These are phyloP conservation scores for Nakazawaea molendinolei DNA, from an alignment of 805 yeast species.

Conservation along the genomic window DNA sequence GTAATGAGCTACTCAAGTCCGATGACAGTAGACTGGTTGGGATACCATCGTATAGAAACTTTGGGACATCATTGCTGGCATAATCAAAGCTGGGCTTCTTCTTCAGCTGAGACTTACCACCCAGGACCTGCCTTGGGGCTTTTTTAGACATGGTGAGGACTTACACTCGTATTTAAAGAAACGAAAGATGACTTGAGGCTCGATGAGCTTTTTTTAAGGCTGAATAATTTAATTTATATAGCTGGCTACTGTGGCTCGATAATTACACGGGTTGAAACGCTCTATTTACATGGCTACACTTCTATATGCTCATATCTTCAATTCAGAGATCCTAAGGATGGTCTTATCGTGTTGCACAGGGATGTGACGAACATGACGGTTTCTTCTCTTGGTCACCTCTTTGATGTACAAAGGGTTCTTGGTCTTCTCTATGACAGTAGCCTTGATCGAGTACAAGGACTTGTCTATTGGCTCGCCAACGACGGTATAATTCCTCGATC, in stretches of 20 bases:
- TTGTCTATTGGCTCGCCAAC: constrained; percentile 50
- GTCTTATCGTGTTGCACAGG: constrained; percentile 69
- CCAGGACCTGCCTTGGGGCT: not conserved
- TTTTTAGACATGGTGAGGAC: constrained; percentile 5
- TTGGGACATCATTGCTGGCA: constrained; percentile 7
- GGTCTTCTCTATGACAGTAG: constrained; percentile 81
- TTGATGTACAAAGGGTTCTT: constrained; percentile 68
- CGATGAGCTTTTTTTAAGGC: no score
- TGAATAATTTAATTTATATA: no score
- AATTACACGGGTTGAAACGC: no score
- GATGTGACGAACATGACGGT: constrained; percentile 65
- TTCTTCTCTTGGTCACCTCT: constrained; percentile 74
- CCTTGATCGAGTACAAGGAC: constrained; percentile 53
- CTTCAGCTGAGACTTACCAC: no score
- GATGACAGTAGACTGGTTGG: constrained; percentile 7
- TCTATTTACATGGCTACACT: not conserved
- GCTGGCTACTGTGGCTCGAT: no score
- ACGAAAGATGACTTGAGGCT: no score
- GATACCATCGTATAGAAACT: constrained; percentile 5
- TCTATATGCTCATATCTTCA: constrained; percentile 50
- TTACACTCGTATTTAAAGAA: not conserved
- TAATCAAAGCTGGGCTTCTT: no score
- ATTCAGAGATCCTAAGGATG: constrained; percentile 67
- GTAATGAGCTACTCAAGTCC: constrained; percentile 7
- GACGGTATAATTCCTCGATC: constrained; percentile 76